Percentiles rank a stretch among this genome's conserved stretches.
phyloP scores from a whole-genome alignment of 441 rosid species.

The Syzygium syzygioides region DNA sequence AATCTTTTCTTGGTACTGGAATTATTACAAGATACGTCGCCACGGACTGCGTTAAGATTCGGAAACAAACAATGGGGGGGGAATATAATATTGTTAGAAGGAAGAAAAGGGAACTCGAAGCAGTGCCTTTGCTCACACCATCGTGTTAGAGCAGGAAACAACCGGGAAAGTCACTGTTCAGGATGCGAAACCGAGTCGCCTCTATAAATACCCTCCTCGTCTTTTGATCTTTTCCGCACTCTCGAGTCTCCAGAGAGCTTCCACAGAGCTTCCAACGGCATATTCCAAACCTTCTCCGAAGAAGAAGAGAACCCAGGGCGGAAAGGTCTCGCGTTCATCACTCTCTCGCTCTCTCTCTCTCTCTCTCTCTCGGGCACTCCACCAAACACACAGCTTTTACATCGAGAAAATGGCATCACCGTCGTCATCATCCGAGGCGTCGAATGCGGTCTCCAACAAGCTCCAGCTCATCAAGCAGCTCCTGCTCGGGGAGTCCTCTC shows the following conservation, averaged over 20 bases:
- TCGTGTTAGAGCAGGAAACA: background rate
- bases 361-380: background rate
- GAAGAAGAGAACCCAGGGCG: background rate
- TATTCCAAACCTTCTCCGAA: background rate
- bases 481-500: slow-evolving; percentile 10
- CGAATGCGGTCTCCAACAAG: background rate
- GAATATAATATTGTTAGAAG: background rate
- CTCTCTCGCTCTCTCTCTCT: background rate
- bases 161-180: background rate
- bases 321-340: background rate
- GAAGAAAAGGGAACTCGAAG: background rate
- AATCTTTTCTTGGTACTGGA: background rate
- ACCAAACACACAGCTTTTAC: background rate
- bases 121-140: background rate
- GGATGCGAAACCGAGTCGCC: background rate
- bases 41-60: background rate
- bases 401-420: background rate
- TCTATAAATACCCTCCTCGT: background rate
- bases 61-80: background rate
- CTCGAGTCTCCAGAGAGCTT: background rate
- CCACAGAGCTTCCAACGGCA: background rate
- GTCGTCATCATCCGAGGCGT: rapidly evolving
- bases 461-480: slow-evolving; percentile 8
- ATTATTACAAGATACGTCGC: background rate
- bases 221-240: background rate